These are phyloP conservation scores for Claviceps maximensis DNA, from an alignment of 2,329 filamentous ascomycete genomes.

Conservation along the genomic window DNA sequence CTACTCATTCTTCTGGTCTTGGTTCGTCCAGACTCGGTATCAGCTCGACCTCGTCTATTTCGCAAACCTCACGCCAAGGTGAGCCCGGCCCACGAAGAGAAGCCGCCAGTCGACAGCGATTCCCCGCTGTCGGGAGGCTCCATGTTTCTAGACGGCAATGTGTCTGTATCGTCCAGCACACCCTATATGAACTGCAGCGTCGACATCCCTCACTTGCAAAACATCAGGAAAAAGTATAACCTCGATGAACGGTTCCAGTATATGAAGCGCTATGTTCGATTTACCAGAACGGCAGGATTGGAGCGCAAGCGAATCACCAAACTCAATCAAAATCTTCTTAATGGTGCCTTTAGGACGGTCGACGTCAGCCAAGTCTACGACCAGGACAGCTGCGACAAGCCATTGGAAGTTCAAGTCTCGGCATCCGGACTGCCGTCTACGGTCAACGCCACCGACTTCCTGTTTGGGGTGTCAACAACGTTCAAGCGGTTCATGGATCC, in stretches of 20 bases:
- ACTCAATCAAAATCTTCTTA: constrained; percentile 33
- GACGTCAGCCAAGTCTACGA: constrained; percentile 30
- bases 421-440: constrained; percentile 35
- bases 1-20: constrained; percentile 28
- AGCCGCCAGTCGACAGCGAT: constrained; percentile 15
- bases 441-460: constrained; percentile 42
- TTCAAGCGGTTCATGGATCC: constrained; percentile 40
- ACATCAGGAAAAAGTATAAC: constrained; percentile 32
- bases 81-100: constrained; percentile 15
- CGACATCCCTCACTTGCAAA: constrained; percentile 31
- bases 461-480: constrained; percentile 47
- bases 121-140: constrained; percentile 9
- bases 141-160: constrained; percentile 6
- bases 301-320: constrained; percentile 38
- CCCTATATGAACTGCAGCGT: constrained; percentile 36
- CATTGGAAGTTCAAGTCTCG: constrained; percentile 37
- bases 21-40: constrained; percentile 27
- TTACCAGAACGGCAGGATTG: constrained; percentile 33
- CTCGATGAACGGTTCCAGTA: constrained; percentile 41
- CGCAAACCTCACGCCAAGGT: constrained; percentile 18
- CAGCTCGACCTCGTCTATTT: constrained; percentile 27
- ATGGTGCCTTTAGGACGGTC: constrained; percentile 33
- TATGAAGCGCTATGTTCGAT: constrained; percentile 40
- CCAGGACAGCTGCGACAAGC: constrained; percentile 31
- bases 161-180: constrained; percentile 9